These are phyloP conservation scores for Nothophoma quercina DNA, from an alignment of 2,329 filamentous ascomycete species.

Conservation along the genomic window DNA sequence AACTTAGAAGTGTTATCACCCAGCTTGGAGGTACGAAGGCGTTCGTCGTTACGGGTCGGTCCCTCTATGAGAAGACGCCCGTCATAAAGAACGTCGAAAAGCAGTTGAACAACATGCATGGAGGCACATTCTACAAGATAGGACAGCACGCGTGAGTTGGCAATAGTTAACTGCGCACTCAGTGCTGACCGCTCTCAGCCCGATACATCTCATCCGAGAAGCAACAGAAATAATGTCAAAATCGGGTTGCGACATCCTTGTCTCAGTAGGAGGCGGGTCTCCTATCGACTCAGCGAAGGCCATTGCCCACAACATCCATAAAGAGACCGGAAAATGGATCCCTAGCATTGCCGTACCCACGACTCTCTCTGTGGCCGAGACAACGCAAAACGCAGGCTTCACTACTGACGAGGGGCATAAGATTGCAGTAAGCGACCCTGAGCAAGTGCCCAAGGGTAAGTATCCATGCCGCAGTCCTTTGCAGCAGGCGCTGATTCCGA, in stretches of 20 bases:
- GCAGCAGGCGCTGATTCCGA: neutral
- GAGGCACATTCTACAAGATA: conserved; percentile 63
- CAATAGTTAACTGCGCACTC: too few relatives aligned
- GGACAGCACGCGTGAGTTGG: conserved; percentile 62
- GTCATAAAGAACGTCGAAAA: conserved; percentile 62
- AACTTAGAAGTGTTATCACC: conserved; percentile 40
- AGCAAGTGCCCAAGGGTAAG: conserved; percentile 52
- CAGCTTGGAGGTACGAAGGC: conserved; percentile 56
- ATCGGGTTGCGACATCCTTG: conserved; percentile 46
- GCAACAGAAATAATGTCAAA: conserved; percentile 46
- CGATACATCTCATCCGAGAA: conserved; percentile 46
- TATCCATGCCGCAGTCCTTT: neutral
- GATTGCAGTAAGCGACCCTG: conserved; percentile 56
- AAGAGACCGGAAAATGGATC: conserved; percentile 49
- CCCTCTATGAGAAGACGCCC: conserved; percentile 62
- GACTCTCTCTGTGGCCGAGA: conserved; percentile 61
- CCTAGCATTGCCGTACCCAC: conserved; percentile 50
- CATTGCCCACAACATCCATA: conserved; percentile 49
- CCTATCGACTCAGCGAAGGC: conserved; percentile 59
- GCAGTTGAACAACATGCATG: conserved; percentile 56
- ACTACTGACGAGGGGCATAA: conserved; percentile 61
- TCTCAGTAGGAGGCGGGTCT: conserved; percentile 56
- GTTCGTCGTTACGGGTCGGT: conserved; percentile 64
- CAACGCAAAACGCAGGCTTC: conserved; percentile 61
- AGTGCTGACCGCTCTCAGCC: conserved; percentile 31